Evolutionary conservation across 306 rosid genomes (phyloP).

Genomic region (Astragalus glycyphyllos): DNA sequence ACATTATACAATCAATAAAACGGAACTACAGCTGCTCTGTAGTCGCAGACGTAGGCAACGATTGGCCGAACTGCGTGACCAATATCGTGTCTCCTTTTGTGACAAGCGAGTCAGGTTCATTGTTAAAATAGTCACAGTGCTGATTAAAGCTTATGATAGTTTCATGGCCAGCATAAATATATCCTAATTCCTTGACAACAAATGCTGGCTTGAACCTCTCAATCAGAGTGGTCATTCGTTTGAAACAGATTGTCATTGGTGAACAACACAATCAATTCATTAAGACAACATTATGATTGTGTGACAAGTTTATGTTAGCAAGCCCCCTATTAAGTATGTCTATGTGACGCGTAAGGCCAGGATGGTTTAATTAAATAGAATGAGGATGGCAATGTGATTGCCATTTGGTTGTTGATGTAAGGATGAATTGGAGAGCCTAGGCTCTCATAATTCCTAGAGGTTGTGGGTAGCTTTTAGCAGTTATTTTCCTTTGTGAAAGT

Average conservation of each 20-base stretch:
- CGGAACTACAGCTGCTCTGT: no score
- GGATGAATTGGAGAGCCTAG: no score
- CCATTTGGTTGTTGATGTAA: background rate
- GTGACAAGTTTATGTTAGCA: slow-evolving; percentile 47
- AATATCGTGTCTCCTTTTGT: no score
- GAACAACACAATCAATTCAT: slow-evolving; percentile 18
- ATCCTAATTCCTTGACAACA: background rate
- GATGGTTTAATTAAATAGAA: background rate
- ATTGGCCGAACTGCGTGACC: no score
- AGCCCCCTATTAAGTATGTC: background rate
- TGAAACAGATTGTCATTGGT: slow-evolving; percentile 33
- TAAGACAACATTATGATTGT: background rate
- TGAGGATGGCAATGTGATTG: background rate
- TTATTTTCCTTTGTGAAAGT: no score
- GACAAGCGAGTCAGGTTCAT: background rate
- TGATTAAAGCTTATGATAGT: slow-evolving; percentile 21
- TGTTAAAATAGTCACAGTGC: slow-evolving; percentile 9
- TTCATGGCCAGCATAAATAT: background rate
- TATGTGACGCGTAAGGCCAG: background rate
- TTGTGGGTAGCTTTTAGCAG: no score
- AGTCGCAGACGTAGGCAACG: no score
- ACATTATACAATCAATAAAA: no score
- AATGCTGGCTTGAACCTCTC: slow-evolving; percentile 3
- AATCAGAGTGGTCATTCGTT: slow-evolving; percentile 20
- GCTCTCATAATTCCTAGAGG: no score